Evolutionary conservation across 106 monocot genomes (phyloP).

Genomic region (Phalaenopsis aphrodite): DNA sequence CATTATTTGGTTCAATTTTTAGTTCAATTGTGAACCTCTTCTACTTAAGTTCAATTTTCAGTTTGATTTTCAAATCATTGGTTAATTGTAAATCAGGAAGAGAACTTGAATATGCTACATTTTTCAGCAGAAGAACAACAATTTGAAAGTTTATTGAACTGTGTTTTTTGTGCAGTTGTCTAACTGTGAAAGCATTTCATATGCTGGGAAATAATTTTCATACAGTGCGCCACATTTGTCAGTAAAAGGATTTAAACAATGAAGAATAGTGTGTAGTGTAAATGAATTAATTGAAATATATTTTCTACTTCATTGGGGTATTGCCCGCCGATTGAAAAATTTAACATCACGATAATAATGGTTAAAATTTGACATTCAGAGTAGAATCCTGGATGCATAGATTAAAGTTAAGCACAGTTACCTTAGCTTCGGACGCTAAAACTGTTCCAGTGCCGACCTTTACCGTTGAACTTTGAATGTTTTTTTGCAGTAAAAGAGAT

Average conservation of each 20-base stretch:
- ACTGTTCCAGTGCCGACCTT: constrained; percentile 5
- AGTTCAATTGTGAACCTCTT: no score
- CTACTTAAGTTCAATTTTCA: no score
- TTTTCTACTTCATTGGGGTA: background rate
- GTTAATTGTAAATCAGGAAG: background rate
- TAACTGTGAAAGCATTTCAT: background rate
- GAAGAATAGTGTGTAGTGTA: background rate
- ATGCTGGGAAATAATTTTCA: no score
- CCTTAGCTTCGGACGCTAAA: constrained; percentile 11
- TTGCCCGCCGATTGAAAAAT: background rate
- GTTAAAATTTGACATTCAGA: background rate
- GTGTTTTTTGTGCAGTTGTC: background rate
- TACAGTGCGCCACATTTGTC: background rate
- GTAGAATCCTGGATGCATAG: background rate
- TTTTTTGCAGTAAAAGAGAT: constrained; percentile 11
- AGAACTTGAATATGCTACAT: background rate
- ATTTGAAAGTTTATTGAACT: background rate
- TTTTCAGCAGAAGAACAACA: background rate
- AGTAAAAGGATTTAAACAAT: background rate
- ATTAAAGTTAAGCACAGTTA: background rate
- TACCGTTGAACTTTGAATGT: constrained; percentile 7
- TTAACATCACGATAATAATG: background rate
- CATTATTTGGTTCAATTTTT: no score
- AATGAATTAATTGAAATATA: background rate
- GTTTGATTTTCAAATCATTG: no score